phyloP scores from a whole-genome alignment of 2,329 filamentous ascomycete species.

The Neonectria hederae region DNA sequence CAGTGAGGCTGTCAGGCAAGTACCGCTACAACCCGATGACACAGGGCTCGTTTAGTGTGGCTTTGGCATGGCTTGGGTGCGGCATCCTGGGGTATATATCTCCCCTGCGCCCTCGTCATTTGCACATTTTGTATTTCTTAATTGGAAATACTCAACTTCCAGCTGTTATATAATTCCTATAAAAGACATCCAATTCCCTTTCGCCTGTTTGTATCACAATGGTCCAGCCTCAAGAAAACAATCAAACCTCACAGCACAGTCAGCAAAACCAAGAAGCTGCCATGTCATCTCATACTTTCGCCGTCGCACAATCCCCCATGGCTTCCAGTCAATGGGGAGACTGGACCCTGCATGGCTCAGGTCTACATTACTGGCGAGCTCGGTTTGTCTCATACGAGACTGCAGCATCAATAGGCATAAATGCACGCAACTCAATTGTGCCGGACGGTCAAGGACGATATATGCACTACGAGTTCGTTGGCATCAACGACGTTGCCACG shows the following conservation, averaged over 20 bases:
- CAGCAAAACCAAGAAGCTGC: neutral
- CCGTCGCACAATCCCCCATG: slow-evolving; percentile 2
- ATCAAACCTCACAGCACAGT: neutral
- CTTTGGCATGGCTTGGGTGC: neutral
- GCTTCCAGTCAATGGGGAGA: slow-evolving; percentile 27
- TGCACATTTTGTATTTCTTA: slow-evolving; percentile 8
- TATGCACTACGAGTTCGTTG: slow-evolving; percentile 38
- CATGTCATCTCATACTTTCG: slow-evolving; percentile 7
- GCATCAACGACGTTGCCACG: slow-evolving; percentile 15
- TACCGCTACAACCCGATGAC: slow-evolving; percentile 3
- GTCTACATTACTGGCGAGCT: slow-evolving; percentile 35
- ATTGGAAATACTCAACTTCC: neutral
- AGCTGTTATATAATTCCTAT: neutral
- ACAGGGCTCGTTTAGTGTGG: neutral
- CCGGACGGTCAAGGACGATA: slow-evolving; percentile 29
- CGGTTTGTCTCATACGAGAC: slow-evolving; percentile 34
- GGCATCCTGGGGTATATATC: slow-evolving; percentile 4
- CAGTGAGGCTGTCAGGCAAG: slow-evolving; percentile 37
- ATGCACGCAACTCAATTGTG: slow-evolving; percentile 35
- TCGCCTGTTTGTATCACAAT: neutral
- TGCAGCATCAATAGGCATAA: slow-evolving; percentile 22
- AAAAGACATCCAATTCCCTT: neutral
- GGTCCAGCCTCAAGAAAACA: neutral
- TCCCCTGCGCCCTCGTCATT: neutral
- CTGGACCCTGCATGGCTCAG: slow-evolving; percentile 30